Evolutionary conservation across 2,329 filamentous ascomycete species (phyloP), one percentile per base, ranked within the genome.

Genomic region (Fusarium proliferatum): DNA sequence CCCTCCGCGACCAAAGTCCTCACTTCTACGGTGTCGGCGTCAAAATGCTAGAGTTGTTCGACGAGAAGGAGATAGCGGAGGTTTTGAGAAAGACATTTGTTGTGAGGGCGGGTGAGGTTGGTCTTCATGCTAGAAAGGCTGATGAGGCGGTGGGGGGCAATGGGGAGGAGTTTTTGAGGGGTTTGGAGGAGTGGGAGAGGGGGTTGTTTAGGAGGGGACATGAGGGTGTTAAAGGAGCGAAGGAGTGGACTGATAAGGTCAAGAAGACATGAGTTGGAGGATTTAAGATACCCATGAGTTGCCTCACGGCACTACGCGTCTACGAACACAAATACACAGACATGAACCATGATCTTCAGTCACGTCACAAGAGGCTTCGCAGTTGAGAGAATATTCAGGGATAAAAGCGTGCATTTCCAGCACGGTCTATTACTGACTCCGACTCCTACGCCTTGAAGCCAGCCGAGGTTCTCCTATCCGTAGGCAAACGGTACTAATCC

Each of bases 1-100:
- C 97, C 63, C 82, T 99, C 46, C 90, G 96, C 56, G 91, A 94
- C 62, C 90, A 96, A 81, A 94, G 93, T 69, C 91, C 92, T 41
- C 93, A 97, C 82, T 97, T 97, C 78, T 98, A 97, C 84, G 91
- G 90, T 30, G 88, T 98, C 8, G 94, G 93, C 7, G 92, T 94
- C 49, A 89, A 94, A 58, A 95, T 98, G 82, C 86, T 98, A 69
- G 95, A 98, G 67, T 83, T 99, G 1, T 97, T 97, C 71, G 95
- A 98, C 65, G 95, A 97, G 81, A 81, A 81, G 49, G 89, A 90
- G 67, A 91, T 98, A 63, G 93, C 94, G 63, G 89, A 94, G 72
- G 90, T 96, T 26, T 81, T 96, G 75, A 87, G 89, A 63, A 87
- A 92, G 85, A 95, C 94, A 0, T 98, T 97, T 83, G 94, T 95